phyloP scores from a whole-genome alignment of 73 alveolate species.

The Blepharisma japonicum region DNA sequence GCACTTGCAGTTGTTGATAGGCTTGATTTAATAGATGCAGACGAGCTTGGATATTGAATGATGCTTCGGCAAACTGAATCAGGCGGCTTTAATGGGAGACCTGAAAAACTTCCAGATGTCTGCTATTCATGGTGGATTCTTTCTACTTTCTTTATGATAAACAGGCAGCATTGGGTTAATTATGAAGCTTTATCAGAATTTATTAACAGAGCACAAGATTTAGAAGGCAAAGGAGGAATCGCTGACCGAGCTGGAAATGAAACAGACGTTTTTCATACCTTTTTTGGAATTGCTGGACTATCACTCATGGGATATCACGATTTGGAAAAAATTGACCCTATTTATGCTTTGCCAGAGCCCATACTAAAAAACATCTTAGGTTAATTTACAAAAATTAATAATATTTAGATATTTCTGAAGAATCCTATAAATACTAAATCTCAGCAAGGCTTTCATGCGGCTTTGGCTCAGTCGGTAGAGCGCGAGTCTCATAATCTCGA shows the following conservation, averaged over 20 bases:
- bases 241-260: slow-evolving; percentile 97
- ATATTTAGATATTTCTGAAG: no score
- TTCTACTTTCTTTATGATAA: slow-evolving; percentile 80
- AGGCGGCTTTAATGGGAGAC: slow-evolving; percentile 98
- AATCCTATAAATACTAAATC: no score
- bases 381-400: no score
- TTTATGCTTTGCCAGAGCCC: slow-evolving; percentile 46
- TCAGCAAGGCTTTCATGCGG: no score
- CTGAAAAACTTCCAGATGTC: slow-evolving; percentile 97
- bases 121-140: slow-evolving; percentile 98
- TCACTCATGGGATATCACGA: slow-evolving; percentile 69
- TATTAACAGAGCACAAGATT: slow-evolving; percentile 71
- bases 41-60: slow-evolving; percentile 90
- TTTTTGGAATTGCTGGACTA: slow-evolving; percentile 93
- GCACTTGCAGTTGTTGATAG: slow-evolving; percentile 78
- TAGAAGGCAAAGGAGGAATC: slow-evolving; percentile 88
- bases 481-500: no score
- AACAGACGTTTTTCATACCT: slow-evolving; percentile 94
- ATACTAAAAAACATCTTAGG: neutral
- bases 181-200: slow-evolving; percentile 59
- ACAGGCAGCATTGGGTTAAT: slow-evolving; percentile 66
- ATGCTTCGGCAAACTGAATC: slow-evolving; percentile 86
- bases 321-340: slow-evolving; percentile 51
- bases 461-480: no score
- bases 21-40: slow-evolving; percentile 77